These are phyloP conservation scores for Mycosphaerella sp. DNA, from an alignment of 2,329 filamentous ascomycete species.

Conservation along the genomic window DNA sequence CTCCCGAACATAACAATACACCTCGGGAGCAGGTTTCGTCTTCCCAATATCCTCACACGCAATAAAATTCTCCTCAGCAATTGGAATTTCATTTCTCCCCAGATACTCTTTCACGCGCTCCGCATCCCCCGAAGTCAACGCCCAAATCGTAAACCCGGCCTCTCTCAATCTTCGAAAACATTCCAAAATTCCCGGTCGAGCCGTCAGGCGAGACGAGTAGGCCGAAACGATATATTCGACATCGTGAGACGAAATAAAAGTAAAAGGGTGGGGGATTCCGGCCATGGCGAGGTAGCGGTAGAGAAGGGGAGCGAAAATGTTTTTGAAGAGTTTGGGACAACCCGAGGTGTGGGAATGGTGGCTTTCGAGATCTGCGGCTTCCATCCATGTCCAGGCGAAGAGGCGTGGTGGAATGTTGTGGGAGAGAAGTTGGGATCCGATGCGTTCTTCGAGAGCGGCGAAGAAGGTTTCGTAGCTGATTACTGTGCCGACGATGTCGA, in stretches of 20 bases:
- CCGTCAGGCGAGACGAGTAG: background rate
- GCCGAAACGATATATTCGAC: background rate
- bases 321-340: conserved; percentile 37
- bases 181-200: background rate
- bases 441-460: conserved; percentile 35
- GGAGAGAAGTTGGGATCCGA: conserved; percentile 37
- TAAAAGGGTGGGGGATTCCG: background rate
- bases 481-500: conserved; percentile 45
- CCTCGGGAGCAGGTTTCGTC: background rate
- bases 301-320: background rate
- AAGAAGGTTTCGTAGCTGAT: conserved; percentile 42
- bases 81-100: background rate
- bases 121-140: background rate
- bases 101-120: background rate
- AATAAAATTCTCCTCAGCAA: background rate
- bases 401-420: conserved; percentile 38
- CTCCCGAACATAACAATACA: background rate
- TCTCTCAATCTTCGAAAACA: background rate
- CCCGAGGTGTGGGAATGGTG: conserved; percentile 43
- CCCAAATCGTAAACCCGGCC: background rate
- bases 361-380: conserved; percentile 43
- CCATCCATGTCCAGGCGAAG: conserved; percentile 44
- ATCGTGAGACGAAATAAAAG: background rate
- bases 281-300: background rate
- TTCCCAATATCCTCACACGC: background rate